These are phyloP conservation scores for Bipolaris victoriae DNA, from an alignment of 2,329 filamentous ascomycete species.

Conservation along the genomic window DNA sequence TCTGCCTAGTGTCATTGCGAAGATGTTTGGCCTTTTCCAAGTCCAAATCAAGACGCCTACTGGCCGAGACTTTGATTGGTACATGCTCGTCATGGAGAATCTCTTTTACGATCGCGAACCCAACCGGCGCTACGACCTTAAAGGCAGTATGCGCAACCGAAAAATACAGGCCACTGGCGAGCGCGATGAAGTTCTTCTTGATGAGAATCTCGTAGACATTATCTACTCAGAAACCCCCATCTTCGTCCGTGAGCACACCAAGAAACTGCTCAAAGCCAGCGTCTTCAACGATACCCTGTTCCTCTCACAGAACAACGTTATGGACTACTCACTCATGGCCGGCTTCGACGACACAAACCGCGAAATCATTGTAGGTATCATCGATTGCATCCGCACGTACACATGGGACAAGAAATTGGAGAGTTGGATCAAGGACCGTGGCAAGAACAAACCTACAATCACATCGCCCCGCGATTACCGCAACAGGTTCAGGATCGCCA, in stretches of 20 bases:
- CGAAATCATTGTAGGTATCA: slow-evolving; percentile 95
- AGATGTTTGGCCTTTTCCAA: slow-evolving; percentile 99
- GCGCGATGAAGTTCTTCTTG: slow-evolving; percentile 92
- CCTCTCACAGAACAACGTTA: slow-evolving; percentile 91
- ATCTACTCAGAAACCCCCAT: slow-evolving; percentile 91
- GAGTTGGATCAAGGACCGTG: slow-evolving; percentile 98
- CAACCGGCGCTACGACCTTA: slow-evolving; percentile 83
- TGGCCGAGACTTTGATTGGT: slow-evolving; percentile 91
- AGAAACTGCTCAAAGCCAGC: slow-evolving; percentile 86
- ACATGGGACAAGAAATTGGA: slow-evolving; percentile 99
- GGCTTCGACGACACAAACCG: slow-evolving; percentile 89
- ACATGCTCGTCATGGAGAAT: slow-evolving; percentile 95
- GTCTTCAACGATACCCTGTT: slow-evolving; percentile 99
- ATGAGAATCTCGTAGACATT: slow-evolving; percentile 99
- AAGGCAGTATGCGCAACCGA: slow-evolving; percentile 97
- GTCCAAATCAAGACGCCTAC: slow-evolving; percentile 97
- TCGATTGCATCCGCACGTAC: slow-evolving; percentile 95
- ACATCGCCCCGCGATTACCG: slow-evolving; percentile 98
- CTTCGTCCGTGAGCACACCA: slow-evolving; percentile 93
- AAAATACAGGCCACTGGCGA: slow-evolving; percentile 96
- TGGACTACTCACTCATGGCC: slow-evolving; percentile 99
- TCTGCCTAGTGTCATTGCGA: slow-evolving; percentile 93
- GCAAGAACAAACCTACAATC: slow-evolving; percentile 86
- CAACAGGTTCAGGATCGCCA: slow-evolving; percentile 91
- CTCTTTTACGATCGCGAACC: slow-evolving; percentile 94